Percentiles rank a stretch among this genome's conserved stretches.
phyloP scores from a whole-genome alignment of 2,329 filamentous ascomycete species.

The Colletotrichum plurivorum region DNA sequence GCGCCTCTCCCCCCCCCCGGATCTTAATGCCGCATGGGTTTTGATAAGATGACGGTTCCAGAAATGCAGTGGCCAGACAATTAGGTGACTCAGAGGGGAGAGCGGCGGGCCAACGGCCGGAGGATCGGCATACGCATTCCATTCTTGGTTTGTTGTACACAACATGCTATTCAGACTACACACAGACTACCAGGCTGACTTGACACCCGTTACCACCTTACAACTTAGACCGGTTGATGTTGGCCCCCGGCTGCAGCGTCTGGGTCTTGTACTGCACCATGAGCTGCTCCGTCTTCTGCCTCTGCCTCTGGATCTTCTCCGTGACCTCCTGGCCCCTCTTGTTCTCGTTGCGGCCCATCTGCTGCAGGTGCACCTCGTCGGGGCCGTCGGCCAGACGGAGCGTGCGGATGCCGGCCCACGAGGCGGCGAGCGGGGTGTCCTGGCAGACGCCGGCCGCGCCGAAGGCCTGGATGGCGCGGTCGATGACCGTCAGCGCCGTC shows the following conservation, averaged over 20 bases:
- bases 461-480: conserved; percentile 93
- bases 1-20: background rate
- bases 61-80: conserved; percentile 18
- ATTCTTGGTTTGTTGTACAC: conserved; percentile 19
- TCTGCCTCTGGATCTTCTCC: conserved; percentile 75
- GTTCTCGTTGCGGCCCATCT: conserved; percentile 87
- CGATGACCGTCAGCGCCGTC: conserved; percentile 87
- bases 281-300: conserved; percentile 74
- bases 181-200: conserved; percentile 5
- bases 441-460: conserved; percentile 93
- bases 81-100: conserved; percentile 32
- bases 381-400: conserved; percentile 92
- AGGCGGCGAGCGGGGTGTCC: conserved; percentile 90
- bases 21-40: conserved; percentile 30
- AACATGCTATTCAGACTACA: conserved; percentile 8
- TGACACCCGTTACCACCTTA: conserved; percentile 46
- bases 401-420: conserved; percentile 87
- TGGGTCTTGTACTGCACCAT: conserved; percentile 70
- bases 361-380: conserved; percentile 92
- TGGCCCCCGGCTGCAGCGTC: conserved; percentile 64
- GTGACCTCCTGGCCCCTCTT: conserved; percentile 74
- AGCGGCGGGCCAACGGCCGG: conserved; percentile 34
- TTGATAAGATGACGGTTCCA: background rate
- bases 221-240: conserved; percentile 64
- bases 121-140: conserved; percentile 12